Percentiles rank a stretch among this genome's conserved stretches.
Evolutionary conservation across 129 eudicot genomes (phyloP).

Genomic region (Flaveria robusta): DNA sequence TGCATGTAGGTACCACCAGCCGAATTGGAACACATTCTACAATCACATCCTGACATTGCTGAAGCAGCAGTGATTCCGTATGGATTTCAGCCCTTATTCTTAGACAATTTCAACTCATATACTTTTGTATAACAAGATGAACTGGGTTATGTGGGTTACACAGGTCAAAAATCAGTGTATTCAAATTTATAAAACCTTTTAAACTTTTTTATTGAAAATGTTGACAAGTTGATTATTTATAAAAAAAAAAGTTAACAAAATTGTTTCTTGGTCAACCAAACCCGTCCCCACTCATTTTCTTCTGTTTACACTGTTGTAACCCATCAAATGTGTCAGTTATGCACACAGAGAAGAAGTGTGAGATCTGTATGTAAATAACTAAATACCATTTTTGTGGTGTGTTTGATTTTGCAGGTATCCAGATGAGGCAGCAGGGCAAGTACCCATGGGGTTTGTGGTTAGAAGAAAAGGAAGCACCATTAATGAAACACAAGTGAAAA

Average conservation of each 20-base stretch:
- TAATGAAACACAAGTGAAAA: slow-evolving; percentile 46
- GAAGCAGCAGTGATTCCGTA: slow-evolving; percentile 85
- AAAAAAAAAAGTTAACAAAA: no score
- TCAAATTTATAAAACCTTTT: not conserved
- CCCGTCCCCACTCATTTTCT: not conserved
- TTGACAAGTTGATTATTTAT: no score
- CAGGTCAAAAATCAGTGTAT: not conserved
- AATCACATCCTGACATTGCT: slow-evolving; percentile 53
- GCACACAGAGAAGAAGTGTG: not conserved
- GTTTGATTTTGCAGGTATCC: slow-evolving; percentile 53
- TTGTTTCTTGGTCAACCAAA: not conserved
- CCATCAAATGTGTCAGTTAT: not conserved
- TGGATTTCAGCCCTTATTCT: slow-evolving; percentile 15
- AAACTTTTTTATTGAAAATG: not conserved
- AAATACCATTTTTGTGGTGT: not conserved
- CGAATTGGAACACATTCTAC: slow-evolving; percentile 66
- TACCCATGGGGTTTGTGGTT: slow-evolving; percentile 73
- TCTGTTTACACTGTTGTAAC: not conserved
- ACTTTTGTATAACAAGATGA: not conserved
- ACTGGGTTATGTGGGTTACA: not conserved
- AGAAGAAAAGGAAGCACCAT: slow-evolving; percentile 50
- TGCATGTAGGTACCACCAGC: slow-evolving; percentile 67
- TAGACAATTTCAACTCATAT: not conserved
- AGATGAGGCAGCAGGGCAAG: slow-evolving; percentile 67
- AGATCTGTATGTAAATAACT: not conserved